These are phyloP conservation scores for Leccinum fuscescens DNA, from an alignment of 1,284 basidiomycete genomes.

Conservation along the genomic window DNA sequence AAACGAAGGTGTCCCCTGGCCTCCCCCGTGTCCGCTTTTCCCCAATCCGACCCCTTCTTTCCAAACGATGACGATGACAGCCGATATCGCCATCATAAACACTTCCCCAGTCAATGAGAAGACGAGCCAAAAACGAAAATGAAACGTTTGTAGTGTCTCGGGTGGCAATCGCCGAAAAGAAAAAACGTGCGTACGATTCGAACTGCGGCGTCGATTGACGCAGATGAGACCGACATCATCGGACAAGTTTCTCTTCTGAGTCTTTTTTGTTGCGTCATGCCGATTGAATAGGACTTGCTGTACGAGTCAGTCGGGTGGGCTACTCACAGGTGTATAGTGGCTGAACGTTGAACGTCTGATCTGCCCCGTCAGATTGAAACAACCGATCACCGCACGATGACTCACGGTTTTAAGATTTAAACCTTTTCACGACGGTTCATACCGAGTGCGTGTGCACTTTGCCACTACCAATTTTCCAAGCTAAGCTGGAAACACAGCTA, in stretches of 20 bases:
- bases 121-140: neutral
- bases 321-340: neutral
- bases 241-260: constrained; percentile 5
- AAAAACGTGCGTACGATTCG: neutral
- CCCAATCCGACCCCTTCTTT: neutral
- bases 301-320: neutral
- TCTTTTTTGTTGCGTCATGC: neutral
- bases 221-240: constrained; percentile 8
- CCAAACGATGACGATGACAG: neutral
- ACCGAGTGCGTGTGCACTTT: neutral
- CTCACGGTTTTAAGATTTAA: constrained; percentile 8
- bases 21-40: neutral
- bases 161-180: neutral
- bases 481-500: neutral
- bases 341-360: constrained; percentile 7
- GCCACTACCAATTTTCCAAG: neutral
- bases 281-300: neutral
- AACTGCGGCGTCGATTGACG: neutral
- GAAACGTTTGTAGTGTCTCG: neutral
- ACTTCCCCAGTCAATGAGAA: neutral
- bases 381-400: constrained; percentile 6
- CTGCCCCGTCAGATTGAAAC: constrained; percentile 12
- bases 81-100: neutral
- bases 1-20: neutral
- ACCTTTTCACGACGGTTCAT: neutral